Base-by-base conservation (phyloP, 345 rosid species). In the Hibiscus mutabilis region DNA sequence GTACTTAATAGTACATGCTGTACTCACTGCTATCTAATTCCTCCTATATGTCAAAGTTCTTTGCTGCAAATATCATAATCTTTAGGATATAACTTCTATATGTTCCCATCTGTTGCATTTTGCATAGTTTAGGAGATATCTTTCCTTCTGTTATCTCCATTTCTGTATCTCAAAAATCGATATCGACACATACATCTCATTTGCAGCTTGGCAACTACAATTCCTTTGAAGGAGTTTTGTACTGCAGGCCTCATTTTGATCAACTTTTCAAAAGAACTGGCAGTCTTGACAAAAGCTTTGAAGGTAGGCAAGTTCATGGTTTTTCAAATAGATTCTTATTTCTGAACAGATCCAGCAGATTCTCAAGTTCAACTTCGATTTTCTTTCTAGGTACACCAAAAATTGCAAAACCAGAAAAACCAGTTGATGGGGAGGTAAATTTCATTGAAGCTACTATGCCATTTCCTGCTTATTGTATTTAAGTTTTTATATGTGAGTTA, bases 161-260 rank as follows among this genome's bases (percentile, higher is more conserved):
- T 35, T 46, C 5, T 46, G 15, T 47, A 1, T 47, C 52, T 47
- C 15, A 14, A 4, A 15, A 5, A 19, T 11, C 15, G 1, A 55
- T 56, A 59, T 35, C 80, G 73, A 75, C 69, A 15, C 21, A 18
- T 21, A 16, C 62, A 72, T 75, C 53, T 61, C 35, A 18, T 68
- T 46, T 82, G 91, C 93, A 90, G 97, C 93, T 92, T 59, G 87
- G 99, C 76, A 95, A 86, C 75, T 95, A 95, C 92, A 95, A 95
- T 81, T 92, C 99, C 75, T 90, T 92, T 70, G 99, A 95, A 87
- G 97, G 99, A 44, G 97, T 95, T 40, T 88, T 90, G 6, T 95
- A 92, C 74, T 95, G 99, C 90, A 84, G 94, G 75, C 99, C 99
- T 21, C 99, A 95, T 77, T 95, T 95, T 16, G 99, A 95, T 85